Conservation (phyloP, 441 rosid genomes). For the Syzygium malaccense region DNA sequence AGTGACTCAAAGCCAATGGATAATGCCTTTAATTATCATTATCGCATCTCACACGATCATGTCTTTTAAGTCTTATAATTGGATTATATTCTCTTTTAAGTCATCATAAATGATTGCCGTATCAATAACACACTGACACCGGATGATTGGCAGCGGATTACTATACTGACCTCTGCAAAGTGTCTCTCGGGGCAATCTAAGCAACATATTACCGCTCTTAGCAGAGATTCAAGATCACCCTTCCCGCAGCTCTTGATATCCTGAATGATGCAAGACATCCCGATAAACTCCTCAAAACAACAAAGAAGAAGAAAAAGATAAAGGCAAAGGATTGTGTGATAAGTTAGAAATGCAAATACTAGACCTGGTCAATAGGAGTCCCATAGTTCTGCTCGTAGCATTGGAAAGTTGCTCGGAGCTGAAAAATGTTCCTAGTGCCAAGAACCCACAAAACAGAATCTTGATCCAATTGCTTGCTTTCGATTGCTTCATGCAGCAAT, state of each 20-base stretch:
- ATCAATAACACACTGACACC: not conserved
- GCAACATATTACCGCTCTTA: conserved; percentile 41
- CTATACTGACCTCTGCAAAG: conserved; percentile 60
- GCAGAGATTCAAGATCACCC: conserved; percentile 43
- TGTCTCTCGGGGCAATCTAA: conserved; percentile 68
- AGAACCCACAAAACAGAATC: conserved; percentile 57
- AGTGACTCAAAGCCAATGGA: not conserved
- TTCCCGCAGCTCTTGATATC: conserved; percentile 53
- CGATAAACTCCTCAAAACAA: not conserved
- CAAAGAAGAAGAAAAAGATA: not conserved
- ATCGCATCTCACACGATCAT: not conserved
- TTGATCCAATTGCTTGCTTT: conserved; percentile 43
- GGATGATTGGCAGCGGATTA: not conserved
- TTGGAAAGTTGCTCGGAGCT: conserved; percentile 65
- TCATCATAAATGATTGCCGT: not conserved
- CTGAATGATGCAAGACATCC: conserved; percentile 20
- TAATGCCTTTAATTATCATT: not conserved
- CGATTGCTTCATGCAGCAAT: conserved; percentile 53
- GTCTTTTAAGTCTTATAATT: not conserved
- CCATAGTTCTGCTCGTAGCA: conserved; percentile 49
- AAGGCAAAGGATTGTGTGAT: not conserved
- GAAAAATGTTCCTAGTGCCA: conserved; percentile 61
- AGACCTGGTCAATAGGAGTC: conserved; percentile 57
- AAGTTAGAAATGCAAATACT: not conserved
- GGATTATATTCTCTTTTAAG: not conserved